phyloP scores from a whole-genome alignment of 768 basidiomycete genomes.

The Termitomyces sp. region DNA sequence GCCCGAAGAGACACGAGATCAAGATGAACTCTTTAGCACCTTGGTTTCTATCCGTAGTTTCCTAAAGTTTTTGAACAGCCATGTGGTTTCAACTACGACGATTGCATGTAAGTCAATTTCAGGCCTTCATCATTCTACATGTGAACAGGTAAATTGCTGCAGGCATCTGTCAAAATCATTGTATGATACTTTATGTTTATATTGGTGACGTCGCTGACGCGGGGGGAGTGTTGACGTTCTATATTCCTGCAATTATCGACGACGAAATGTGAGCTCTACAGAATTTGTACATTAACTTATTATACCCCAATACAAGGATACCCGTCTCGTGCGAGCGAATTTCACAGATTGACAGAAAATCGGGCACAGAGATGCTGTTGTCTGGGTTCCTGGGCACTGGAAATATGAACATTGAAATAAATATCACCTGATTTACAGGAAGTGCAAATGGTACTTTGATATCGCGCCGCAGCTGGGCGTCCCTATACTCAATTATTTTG shows the following conservation, averaged over 20 bases:
- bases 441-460: background rate
- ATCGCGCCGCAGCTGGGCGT: too few species aligned
- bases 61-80: conserved; percentile 74
- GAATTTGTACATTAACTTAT: background rate
- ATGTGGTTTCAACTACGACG: conserved; percentile 76
- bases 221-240: conserved; percentile 84
- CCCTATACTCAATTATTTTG: too few species aligned
- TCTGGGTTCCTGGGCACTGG: background rate
- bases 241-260: conserved; percentile 74
- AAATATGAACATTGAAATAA: too few species aligned
- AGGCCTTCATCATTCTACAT: background rate
- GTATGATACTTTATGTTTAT: conserved; percentile 85
- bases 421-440: too few species aligned
- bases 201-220: conserved; percentile 75
- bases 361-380: background rate
- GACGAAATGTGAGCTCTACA: conserved; percentile 26
- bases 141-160: background rate
- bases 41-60: conserved; percentile 70
- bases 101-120: conserved; percentile 63
- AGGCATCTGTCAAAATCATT: conserved; percentile 82
- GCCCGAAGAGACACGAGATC: conserved; percentile 39
- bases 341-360: background rate
- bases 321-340: background rate
- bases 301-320: conserved; percentile 4
- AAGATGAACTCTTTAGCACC: conserved; percentile 55